Conservation (phyloP, 352 stramenopile species). For the Aphanomyces stellatus region DNA sequence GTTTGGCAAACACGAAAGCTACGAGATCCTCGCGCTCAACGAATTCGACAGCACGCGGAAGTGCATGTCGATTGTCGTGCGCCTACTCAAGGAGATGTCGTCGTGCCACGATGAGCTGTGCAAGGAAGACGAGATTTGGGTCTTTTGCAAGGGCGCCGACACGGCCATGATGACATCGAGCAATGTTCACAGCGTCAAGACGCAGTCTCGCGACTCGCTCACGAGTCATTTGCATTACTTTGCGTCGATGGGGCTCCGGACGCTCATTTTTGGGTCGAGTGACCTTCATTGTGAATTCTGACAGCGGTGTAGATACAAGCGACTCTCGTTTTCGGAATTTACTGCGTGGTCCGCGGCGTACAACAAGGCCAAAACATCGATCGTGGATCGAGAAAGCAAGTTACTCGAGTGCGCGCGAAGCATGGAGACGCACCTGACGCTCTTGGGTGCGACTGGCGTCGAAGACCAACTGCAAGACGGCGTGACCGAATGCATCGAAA, state of each 20-base stretch:
- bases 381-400: constrained; percentile 48
- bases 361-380: constrained; percentile 50
- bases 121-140: constrained; percentile 36
- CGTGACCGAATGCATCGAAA: constrained; percentile 93
- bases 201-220: neutral
- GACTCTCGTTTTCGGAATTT: constrained; percentile 52
- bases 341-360: constrained; percentile 63
- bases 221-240: constrained; percentile 82
- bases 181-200: constrained; percentile 25
- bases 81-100: constrained; percentile 36
- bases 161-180: constrained; percentile 68
- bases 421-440: constrained; percentile 76
- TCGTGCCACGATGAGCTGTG: neutral
- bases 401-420: constrained; percentile 61
- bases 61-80: constrained; percentile 78
- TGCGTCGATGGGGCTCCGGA: constrained; percentile 78
- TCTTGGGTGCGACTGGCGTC: constrained; percentile 94
- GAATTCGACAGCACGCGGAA: constrained; percentile 83
- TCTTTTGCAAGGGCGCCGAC: constrained; percentile 85
- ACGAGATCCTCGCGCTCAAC: constrained; percentile 69
- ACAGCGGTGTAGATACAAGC: constrained; percentile 34
- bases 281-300: neutral
- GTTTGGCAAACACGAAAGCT: constrained; percentile 65
- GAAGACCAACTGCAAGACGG: constrained; percentile 97
- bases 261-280: constrained; percentile 56